Base-by-base conservation (phyloP, 352 stramenopile genomes). In the Globisporangium cederbergense region DNA sequence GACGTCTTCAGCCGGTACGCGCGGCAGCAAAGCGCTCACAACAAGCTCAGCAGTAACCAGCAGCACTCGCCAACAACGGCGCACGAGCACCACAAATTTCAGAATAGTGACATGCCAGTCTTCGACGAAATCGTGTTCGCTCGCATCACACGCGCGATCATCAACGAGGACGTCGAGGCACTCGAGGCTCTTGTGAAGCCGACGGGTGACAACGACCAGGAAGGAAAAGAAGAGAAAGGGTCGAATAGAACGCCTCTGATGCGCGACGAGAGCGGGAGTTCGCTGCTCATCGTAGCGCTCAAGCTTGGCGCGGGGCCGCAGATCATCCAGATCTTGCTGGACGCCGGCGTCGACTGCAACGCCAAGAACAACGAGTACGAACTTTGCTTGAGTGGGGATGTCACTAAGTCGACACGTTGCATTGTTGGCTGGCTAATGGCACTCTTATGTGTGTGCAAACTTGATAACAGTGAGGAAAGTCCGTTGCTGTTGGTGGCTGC, bases 331-430 rank as follows among this genome's bases (percentile, higher is more conserved):
- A 51, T 28, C 6, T 43, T 90, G 49, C 53, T 89, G 0, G 32
- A 66, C 16, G 69, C 76, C 8, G 66, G 74, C 2, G 60, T 86
- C 20, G 75, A 89, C 56, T 72, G 64, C 56, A 87, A 89, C 59
- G 43, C 62, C 9, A 64, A 73, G 61, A 92, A 90, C 59, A 49
- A 70, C 30, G 81, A 88, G 83, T 92, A 66, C 30, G 75, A n/a
- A 74, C 2, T 2, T 62, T 11, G 13, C 36, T 45, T 25, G 22
- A 25, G 22, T 25, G 22, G 22, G 13, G 16, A 4, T 18, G n/a
- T 30, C 16, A 22, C 30, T 20, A 7, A 32, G 40, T 66, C 9
- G 40, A n/a, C 7, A 11, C 13, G 18, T 58, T 16, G 20, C 36
- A 11, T 59, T 14, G 40, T 25, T 20, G 2, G 50, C 16, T 51